Base-by-base conservation (phyloP, 2,329 filamentous ascomycete genomes). In the Trichoderma polysporum region DNA sequence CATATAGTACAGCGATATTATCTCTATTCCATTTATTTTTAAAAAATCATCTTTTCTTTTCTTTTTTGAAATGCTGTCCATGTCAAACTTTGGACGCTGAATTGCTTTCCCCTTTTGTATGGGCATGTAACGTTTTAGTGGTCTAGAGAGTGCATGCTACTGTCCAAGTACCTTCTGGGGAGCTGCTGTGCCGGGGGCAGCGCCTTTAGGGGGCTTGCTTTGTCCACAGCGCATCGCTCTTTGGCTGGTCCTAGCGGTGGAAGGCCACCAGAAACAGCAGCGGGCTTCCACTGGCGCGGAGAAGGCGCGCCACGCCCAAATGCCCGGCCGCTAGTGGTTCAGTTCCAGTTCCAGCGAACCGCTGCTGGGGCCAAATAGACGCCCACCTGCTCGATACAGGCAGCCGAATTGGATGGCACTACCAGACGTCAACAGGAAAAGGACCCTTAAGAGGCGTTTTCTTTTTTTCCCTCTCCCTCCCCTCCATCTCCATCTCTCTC, bases 211-310 rank as follows among this genome's bases (percentile, higher is more conserved):
- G 53, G 53, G 52, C 19, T n/a, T n/a, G n/a, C n/a, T n/a, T n/a
- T 10, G 15, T 17, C 7, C 33, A 25, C 53, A 39, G 53, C 53
- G 53, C 53, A 56, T 39, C 35, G 50, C 37, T 39, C n/a, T 29
- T 52, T 50, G 39, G 39, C 15, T 4, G 39, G 6, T n/a, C n/a
- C n/a, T 41, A 41, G 39, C 25, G 49, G 49, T 52, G 49, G 25
- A 41, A 9, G 13, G 54, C 27, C 25, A 37, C 4, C 4, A 47
- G 39, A 54, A 41, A 41, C 80, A 71, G 2, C 79, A 25, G 53
- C 53, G 39, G 35, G 39, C 62, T 66, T 27, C 19, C 45, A 61
- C 41, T 61, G 41, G 41, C 58, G 58, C 58, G 45, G n/a, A 19
- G 35, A 25, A 19, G 35, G 39, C 41, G 27, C 57, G 57, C 57